Base-by-base conservation (phyloP, 1,139 yeast genomes). In the Yamadazyma sp. region DNA sequence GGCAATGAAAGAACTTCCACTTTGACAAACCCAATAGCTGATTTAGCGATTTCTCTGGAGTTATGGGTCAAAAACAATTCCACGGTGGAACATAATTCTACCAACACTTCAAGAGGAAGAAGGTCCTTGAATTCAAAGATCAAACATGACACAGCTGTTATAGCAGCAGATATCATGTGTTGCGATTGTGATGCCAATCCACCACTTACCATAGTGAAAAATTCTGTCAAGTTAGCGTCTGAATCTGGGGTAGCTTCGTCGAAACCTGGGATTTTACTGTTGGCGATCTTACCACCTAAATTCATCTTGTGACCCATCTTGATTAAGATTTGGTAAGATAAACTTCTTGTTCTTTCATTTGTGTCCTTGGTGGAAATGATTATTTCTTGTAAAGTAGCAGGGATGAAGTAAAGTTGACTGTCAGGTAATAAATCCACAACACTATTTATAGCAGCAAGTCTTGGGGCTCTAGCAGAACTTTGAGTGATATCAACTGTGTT, bases 121-220 rank as follows among this genome's bases (percentile, higher is more conserved):
- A 70, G 66, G 42, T 77, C 77, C 54, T 85, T 84, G 68, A 88
- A 94, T 62, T 92, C 98, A 61, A 81, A 92, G 33, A 92, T 75
- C 39, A 91, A 70, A 56, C 97, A 83, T 31, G 96, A 83, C 41
- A 92, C 73, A 0, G 96, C 95, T 7, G 96, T 88, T 49, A 94
- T 82, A 12, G 98, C 84, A 14, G 98, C 97, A 54, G 96, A 87
- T 35, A 92, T 86, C 96, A 91, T 91, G 62, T 91, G 96, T 24
- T 95, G 92, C 31, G 94, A 78, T 51, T 85, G 83, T 40, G 96
- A 97, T 27, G 95, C 96, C 50, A 94, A 74, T 66, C 98, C 99
- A 34, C 97, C 98, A 62, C 94, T 81, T 17, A 92, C 85, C 86
- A 92, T 88, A 25, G 95, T 88, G 67, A 92, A 87, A 58, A 73